Evolutionary conservation across 1,284 basidiomycete species (phyloP).

Genomic region (Trichosporon asahii): DNA sequence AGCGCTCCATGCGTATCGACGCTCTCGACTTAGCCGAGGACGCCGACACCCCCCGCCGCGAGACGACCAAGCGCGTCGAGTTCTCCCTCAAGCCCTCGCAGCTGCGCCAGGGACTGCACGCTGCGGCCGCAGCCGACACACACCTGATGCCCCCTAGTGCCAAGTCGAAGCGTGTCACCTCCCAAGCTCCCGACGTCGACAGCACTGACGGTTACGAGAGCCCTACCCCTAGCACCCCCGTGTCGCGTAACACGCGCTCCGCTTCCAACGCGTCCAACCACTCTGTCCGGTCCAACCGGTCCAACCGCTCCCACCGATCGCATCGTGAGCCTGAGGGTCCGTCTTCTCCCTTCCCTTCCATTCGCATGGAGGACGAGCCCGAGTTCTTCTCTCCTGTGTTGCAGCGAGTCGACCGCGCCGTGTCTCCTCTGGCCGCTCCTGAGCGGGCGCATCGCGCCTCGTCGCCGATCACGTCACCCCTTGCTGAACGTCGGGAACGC

Average conservation of each 20-base stretch:
- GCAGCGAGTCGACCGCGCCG: background rate
- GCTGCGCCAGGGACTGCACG: conserved; percentile 42
- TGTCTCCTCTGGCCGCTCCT: background rate
- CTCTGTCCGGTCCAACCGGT: conserved; percentile 2
- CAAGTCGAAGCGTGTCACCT: conserved; percentile 12
- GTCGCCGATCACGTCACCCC: background rate
- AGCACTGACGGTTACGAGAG: conserved; percentile 5
- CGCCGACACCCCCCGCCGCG: conserved; percentile 30
- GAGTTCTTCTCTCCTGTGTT: conserved; percentile 67
- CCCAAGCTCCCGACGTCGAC: conserved; percentile 10
- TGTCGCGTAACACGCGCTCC: background rate
- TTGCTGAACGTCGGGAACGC: background rate
- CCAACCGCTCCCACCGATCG: conserved; percentile 12
- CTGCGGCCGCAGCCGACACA: conserved; percentile 27
- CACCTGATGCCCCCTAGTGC: conserved; percentile 30
- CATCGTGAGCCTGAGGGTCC: conserved; percentile 38
- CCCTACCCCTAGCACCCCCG: conserved; percentile 1
- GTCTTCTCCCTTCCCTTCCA: conserved; percentile 69
- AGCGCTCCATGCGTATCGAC: conserved; percentile 24
- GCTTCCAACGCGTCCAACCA: conserved; percentile 2
- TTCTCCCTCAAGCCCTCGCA: conserved; percentile 28
- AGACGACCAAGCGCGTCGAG: conserved; percentile 23
- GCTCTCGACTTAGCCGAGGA: conserved; percentile 31
- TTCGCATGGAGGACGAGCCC: conserved; percentile 69
- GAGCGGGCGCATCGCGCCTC: background rate